Percentiles rank a stretch among this genome's conserved stretches.
Evolutionary conservation across 1,139 yeast genomes (phyloP).

Genomic region (Zygosaccharomyces pseudobailii): DNA sequence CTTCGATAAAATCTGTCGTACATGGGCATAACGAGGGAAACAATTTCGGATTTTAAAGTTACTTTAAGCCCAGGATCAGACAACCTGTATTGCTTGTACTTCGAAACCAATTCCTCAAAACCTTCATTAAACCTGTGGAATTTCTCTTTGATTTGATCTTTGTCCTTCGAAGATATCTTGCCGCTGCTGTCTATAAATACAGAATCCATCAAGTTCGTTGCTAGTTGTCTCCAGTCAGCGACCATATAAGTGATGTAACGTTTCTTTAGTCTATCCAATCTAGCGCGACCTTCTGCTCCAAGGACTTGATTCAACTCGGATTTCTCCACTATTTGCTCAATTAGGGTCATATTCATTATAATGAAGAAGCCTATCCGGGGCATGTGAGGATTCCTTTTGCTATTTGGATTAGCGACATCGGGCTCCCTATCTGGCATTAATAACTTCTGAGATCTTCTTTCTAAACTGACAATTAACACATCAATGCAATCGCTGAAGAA

Average conservation of each 20-base stretch:
- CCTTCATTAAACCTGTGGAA: slow-evolving; percentile 78
- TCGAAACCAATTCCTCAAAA: slow-evolving; percentile 66
- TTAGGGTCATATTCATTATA: slow-evolving; percentile 64
- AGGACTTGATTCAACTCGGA: slow-evolving; percentile 53
- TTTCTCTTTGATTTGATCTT: slow-evolving; percentile 80
- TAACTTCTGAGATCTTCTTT: slow-evolving; percentile 45
- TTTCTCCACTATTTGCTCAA: slow-evolving; percentile 69
- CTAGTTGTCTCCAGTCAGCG: slow-evolving; percentile 79
- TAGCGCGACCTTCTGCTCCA: slow-evolving; percentile 54
- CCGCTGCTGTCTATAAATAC: slow-evolving; percentile 48
- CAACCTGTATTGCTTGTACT: slow-evolving; percentile 59
- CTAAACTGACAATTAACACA: slow-evolving; percentile 58
- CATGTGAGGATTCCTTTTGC: slow-evolving; percentile 29
- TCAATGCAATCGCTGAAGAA: slow-evolving; percentile 74
- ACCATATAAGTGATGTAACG: slow-evolving; percentile 71
- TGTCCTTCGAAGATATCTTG: slow-evolving; percentile 59
- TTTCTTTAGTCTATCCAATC: slow-evolving; percentile 67
- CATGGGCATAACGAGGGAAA: slow-evolving; percentile 67
- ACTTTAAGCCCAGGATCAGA: slow-evolving; percentile 62
- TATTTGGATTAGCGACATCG: slow-evolving; percentile 22
- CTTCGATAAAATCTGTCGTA: slow-evolving; percentile 68
- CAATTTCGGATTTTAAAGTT: slow-evolving; percentile 28
- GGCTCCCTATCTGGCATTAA: slow-evolving; percentile 39
- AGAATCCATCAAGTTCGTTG: slow-evolving; percentile 70
- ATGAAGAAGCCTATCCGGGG: slow-evolving; percentile 61